Base-by-base conservation (phyloP, 208 protist species). In the Acanthamoeba lenticulata region DNA sequence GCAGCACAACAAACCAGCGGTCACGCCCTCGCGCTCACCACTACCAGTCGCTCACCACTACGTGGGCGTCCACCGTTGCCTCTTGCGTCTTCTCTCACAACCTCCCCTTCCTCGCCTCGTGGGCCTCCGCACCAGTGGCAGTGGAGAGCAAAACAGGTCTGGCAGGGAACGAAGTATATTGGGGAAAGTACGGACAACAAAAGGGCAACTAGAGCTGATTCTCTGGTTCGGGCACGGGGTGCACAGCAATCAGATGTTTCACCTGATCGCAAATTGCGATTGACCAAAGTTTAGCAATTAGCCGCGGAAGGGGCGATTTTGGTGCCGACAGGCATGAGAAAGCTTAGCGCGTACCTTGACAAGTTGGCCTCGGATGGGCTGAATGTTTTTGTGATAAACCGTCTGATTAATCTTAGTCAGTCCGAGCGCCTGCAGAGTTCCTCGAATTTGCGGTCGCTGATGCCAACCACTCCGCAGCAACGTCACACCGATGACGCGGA, bases 321-420 rank as follows among this genome's bases (percentile, higher is more conserved):
- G 21, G 29, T 6, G 5, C 27, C 19, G 21, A 69, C 13, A 69
- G 52, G 5, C 27, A 69, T 5, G 29, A 21, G 60, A 69, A 34
- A 27, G 60, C 13, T 5, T 9, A 27, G 29, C 19, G 52, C 11
- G 52, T 77, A 83, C 72, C 36, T 47, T 45, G 72, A 52, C 7
- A 24, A 83, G 72, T 83, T 83, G 72, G 9, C 72, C 72, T 19
- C 72, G 72, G 42, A 83, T 83, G 72, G 72, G 72, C 19, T 40
- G 38, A 45, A 83, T 83, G 72, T 83, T 83, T 27, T 83, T 83
- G 72, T 83, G 72, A 29, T 83, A 83, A 29, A 83, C 27, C 17
- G 42, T 83, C 11, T 27, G 72, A 45, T 83, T 15, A 24, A 45
- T 38, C 72, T 49, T 40, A 29, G 34, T 83, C 17, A 83, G 34